Conservation (phyloP, 2,329 filamentous ascomycete genomes). For the Neopestalotiopsis clavispora region DNA sequence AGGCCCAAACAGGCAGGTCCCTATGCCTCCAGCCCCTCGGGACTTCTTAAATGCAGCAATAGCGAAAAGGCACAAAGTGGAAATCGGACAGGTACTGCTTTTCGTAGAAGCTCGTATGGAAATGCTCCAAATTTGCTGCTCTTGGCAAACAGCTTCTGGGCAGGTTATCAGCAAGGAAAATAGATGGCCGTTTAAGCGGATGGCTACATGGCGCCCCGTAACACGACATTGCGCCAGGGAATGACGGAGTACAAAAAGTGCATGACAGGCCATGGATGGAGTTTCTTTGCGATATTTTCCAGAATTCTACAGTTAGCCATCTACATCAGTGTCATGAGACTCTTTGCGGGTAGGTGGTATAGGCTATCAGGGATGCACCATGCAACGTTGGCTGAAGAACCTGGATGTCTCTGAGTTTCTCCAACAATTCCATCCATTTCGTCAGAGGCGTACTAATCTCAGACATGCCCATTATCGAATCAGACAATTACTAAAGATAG, state of each 20-base stretch:
- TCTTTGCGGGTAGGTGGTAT: too few relatives aligned
- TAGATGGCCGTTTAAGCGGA: background rate
- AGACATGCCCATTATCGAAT: background rate
- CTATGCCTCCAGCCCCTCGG: background rate
- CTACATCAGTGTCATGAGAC: background rate
- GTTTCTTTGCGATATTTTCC: background rate
- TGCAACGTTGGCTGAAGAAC: background rate
- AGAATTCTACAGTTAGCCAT: background rate
- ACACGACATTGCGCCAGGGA: background rate
- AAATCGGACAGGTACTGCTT: background rate
- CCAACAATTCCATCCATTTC: background rate
- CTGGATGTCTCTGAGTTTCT: background rate
- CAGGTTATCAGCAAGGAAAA: background rate
- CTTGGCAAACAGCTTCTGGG: background rate
- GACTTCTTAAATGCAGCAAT: constrained; percentile 3
- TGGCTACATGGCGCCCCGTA: background rate
- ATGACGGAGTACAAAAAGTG: background rate
- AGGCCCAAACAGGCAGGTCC: background rate
- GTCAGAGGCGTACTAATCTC: background rate
- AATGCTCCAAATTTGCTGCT: background rate
- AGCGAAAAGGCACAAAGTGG: background rate
- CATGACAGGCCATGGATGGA: background rate
- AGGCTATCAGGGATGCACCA: background rate
- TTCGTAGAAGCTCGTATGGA: background rate
- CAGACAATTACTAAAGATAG: background rate